Evolutionary conservation across 1,139 yeast species (phyloP), one percentile per base, ranked within the genome.

Genomic region (Lodderomyces elongisporus): DNA sequence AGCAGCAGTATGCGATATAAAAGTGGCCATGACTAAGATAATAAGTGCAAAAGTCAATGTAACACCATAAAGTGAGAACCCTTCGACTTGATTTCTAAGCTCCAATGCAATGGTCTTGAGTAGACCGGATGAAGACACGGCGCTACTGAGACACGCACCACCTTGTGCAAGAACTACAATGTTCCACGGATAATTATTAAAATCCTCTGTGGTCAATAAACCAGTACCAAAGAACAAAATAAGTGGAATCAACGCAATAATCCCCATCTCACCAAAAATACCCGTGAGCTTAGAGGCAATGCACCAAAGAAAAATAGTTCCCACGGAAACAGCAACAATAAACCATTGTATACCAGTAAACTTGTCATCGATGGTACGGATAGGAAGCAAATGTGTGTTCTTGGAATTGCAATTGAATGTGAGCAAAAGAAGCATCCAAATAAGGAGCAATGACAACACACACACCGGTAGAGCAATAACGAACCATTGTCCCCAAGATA

Each of bases 401-500:
- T 50, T 55, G 7, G 70, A 54, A 34, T 55, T 63, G 37, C 68
- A 60, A 38, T 74, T 73, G 57, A 80, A 80, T 0, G 85, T 75
- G 13, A 74, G 44, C 48, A 80, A 62, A 32, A 79, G 62, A 33
- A 74, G 62, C 4, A 58, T 46, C 88, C 88, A 81, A 27, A 77
- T 66, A 27, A 75, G 52, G 6, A 77, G 43, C 43, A 78, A 58
- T 7, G 79, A 60, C 24, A 79, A 47, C 3, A 77, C 49, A 49
- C 83, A 77, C 9, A 78, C 73, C 2, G 89, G 89, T 32, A 79
- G 52, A 0, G 87, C 76, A 37, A 80, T 71, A 10, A 76, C 80
- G 48, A 81, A 77, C 80, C 85, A 81, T 51, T 79, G 79, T 32
- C 85, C 85, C 89, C 89, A 81, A 3, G 81, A 74, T 16, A 83